Evolutionary conservation across 352 stramenopile species (phyloP).

Genomic region (Salisapilia sapeloensis): DNA sequence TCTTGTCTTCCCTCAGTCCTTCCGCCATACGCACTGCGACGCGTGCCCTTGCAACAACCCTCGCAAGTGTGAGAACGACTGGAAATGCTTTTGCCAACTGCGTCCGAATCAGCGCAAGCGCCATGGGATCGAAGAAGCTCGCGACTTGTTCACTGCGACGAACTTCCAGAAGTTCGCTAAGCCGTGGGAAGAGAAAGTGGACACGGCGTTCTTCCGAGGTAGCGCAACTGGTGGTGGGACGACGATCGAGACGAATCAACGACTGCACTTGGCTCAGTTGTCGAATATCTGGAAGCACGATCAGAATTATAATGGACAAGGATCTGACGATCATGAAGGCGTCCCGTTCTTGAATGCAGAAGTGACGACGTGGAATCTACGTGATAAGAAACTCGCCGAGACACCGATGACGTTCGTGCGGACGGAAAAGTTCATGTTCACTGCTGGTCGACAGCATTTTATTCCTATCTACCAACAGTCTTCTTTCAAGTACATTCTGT

Average conservation of each 20-base stretch:
- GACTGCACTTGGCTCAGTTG: slow-evolving; percentile 85
- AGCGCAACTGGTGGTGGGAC: slow-evolving; percentile 91
- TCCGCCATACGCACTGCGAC: slow-evolving; percentile 76
- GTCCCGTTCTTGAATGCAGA: slow-evolving; percentile 91
- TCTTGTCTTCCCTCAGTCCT: slow-evolving; percentile 83
- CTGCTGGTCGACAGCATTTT: slow-evolving; percentile 89
- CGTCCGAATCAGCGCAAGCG: slow-evolving; percentile 38
- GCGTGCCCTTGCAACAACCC: slow-evolving; percentile 43
- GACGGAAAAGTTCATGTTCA: slow-evolving; percentile 65
- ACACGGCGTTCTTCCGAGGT: slow-evolving; percentile 96
- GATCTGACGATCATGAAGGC: slow-evolving; percentile 15
- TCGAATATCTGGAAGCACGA: slow-evolving; percentile 89
- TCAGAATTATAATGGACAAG: slow-evolving; percentile 63
- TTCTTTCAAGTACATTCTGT: slow-evolving; percentile 95
- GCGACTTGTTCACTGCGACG: slow-evolving; percentile 92
- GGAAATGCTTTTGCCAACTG: slow-evolving; percentile 60
- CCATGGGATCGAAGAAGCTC: slow-evolving; percentile 44
- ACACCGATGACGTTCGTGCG: slow-evolving; percentile 91
- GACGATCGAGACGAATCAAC: slow-evolving; percentile 94
- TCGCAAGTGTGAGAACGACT: slow-evolving; percentile 57
- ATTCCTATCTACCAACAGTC: slow-evolving; percentile 97
- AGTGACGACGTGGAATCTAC: slow-evolving; percentile 92
- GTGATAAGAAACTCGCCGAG: slow-evolving; percentile 93
- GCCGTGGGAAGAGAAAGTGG: slow-evolving; percentile 91
- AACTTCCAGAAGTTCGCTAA: slow-evolving; percentile 96